Conservation (phyloP, 2,329 filamentous ascomycete genomes). For the Apiospora arundinis region DNA sequence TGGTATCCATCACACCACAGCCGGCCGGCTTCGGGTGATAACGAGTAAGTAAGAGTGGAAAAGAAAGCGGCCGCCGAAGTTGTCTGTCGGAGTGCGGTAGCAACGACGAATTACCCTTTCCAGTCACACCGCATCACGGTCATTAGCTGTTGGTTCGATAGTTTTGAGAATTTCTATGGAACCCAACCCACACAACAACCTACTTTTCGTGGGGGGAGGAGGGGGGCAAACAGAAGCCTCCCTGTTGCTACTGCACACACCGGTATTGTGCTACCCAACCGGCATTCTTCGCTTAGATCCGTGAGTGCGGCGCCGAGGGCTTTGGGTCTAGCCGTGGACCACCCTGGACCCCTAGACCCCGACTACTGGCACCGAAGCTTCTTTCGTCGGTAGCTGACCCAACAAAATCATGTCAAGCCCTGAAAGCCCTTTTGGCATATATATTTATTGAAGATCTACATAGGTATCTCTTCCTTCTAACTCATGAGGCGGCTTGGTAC, state of each 20-base stretch:
- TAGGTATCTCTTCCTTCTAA: not conserved
- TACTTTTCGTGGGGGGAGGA: not conserved
- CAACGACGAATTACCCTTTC: not conserved
- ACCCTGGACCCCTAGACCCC: not conserved
- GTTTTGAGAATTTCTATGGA: not conserved
- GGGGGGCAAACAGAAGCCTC: not conserved
- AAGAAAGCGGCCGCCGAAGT: not conserved
- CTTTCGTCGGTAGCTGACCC: not conserved
- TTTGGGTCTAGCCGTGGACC: not conserved
- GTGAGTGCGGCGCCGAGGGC: not conserved
- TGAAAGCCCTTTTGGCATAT: not conserved
- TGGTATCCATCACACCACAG: conserved; percentile 7
- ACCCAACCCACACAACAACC: not conserved
- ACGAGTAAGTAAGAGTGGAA: not conserved
- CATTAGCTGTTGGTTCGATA: not conserved
- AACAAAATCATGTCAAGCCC: not conserved
- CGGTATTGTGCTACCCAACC: not conserved
- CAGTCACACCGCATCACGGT: not conserved
- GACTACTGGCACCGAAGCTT: not conserved
- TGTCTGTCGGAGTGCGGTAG: not conserved
- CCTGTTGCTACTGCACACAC: not conserved
- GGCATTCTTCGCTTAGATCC: conserved; percentile 18
- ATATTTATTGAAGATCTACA: not conserved
- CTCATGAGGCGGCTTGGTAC: not conserved
- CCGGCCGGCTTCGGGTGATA: conserved; percentile 5